These are phyloP conservation scores for Syzygium grande DNA, from an alignment of 345 rosid genomes.

Conservation along the genomic window DNA sequence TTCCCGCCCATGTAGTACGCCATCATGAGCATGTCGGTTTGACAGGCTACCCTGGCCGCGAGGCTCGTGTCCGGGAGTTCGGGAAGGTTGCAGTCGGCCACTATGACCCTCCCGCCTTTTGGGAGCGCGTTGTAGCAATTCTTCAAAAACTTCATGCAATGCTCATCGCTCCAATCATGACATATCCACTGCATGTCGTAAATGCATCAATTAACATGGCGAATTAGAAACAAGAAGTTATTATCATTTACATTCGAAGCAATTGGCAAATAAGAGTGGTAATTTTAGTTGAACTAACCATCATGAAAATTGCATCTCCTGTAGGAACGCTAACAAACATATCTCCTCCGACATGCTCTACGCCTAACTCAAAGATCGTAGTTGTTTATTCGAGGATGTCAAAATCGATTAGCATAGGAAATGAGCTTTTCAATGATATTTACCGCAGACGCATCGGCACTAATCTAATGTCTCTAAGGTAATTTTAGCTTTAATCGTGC, in stretches of 20 bases:
- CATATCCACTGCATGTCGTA: not conserved
- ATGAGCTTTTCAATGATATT: not conserved
- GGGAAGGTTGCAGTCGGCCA: constrained; percentile 1
- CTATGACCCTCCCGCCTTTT: constrained; percentile 1
- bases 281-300: not conserved
- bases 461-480: not conserved
- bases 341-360: constrained; percentile 5
- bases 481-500: not conserved
- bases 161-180: constrained; percentile 5
- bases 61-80: not conserved
- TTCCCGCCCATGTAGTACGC: not conserved
- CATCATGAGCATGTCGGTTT: not conserved
- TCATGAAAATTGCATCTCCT: constrained; percentile 11
- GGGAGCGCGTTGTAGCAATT: constrained; percentile 4
- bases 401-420: not conserved
- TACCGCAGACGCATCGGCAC: not conserved
- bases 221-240: not conserved
- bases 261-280: not conserved
- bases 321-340: constrained; percentile 6
- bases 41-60: not conserved
- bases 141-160: not conserved
- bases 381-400: not conserved
- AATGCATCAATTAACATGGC: not conserved
- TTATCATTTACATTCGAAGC: not conserved
- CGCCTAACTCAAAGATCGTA: not conserved